Evolutionary conservation across 192 early-diverging fungal species (phyloP), one percentile per base, ranked within the genome.

Genomic region (Dispira simplex): DNA sequence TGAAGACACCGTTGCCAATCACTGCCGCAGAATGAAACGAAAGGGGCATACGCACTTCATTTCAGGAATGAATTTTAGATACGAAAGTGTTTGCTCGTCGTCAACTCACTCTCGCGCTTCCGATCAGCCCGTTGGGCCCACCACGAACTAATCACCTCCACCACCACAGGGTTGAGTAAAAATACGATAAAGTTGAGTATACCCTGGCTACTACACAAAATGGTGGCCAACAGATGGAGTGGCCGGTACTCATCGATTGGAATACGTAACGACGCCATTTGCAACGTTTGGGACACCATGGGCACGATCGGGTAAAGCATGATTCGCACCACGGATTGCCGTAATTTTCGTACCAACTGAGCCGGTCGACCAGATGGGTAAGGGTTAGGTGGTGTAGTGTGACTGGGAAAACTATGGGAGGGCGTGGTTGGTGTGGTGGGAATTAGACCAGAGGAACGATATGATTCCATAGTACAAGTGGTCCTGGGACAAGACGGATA

Each of bases 121-220:
- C 32, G 32, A 6, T 39, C 32, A 39, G 32, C 1, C 32, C 59
- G 59, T 45, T 62, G 12, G 44, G 43, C 28, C 59, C 28, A n/a
- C 59, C 59, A 62, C 14, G 44, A 45, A 12, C 46, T 14, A 25
- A 21, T 20, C 16, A 45, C 44, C 14, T 62, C 59, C 13, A 39
- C 59, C 20, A 62, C 59, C 9, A 45, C 59, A 21, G 59, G 59
- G 44, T 62, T 44, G 11, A 62, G 26, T 45, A 46, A 62, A 25
- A 62, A 62, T 45, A 62, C 59, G 14, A 62, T 44, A 21, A 62
- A 62, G 46, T 62, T 62, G 8, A 62, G 59, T 21, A 62, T 44
- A 16, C 59, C 59, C 43, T 62, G 59, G 18, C 59, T 62, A 43
- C 59, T 62, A n/a, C 28, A 44, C 44, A 62, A 45, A 20, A 62